These are phyloP conservation scores for Emergomyces africanus DNA, from an alignment of 2,329 filamentous ascomycete species.

Conservation along the genomic window DNA sequence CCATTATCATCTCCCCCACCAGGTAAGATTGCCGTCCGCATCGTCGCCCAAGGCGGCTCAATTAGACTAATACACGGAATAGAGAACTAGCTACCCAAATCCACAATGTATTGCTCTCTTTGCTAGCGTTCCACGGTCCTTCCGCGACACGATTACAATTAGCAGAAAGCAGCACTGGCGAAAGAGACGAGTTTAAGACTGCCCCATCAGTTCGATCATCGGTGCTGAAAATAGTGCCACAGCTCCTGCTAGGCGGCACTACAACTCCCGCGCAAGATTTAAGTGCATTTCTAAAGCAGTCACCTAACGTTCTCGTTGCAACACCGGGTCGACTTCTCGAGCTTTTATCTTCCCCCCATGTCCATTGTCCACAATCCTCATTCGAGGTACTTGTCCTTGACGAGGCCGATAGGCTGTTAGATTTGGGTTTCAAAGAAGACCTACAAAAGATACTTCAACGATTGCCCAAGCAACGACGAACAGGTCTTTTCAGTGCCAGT, in stretches of 20 bases:
- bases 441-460: slow-evolving; percentile 71
- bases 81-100: slow-evolving; percentile 89
- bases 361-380: slow-evolving; percentile 74
- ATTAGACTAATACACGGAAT: slow-evolving; percentile 6
- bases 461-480: slow-evolving; percentile 84
- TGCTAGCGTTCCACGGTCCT: slow-evolving; percentile 71
- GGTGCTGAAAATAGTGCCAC: slow-evolving; percentile 57
- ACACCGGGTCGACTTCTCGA: slow-evolving; percentile 86
- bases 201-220: slow-evolving; percentile 31
- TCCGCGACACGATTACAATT: slow-evolving; percentile 45
- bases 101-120: slow-evolving; percentile 60
- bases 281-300: slow-evolving; percentile 67
- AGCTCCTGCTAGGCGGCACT: slow-evolving; percentile 74
- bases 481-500: slow-evolving; percentile 86
- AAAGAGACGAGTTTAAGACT: slow-evolving; percentile 11
- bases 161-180: slow-evolving; percentile 28
- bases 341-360: slow-evolving; percentile 71
- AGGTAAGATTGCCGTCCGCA: slow-evolving; percentile 23
- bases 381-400: slow-evolving; percentile 91
- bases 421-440: slow-evolving; percentile 88
- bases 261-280: slow-evolving; percentile 70
- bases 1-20: slow-evolving; percentile 85
- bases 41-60: background rate
- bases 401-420: slow-evolving; percentile 83
- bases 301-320: slow-evolving; percentile 78